Evolutionary conservation across 257 asterid genomes (phyloP).

Genomic region (Schizonepeta tenuifolia): DNA sequence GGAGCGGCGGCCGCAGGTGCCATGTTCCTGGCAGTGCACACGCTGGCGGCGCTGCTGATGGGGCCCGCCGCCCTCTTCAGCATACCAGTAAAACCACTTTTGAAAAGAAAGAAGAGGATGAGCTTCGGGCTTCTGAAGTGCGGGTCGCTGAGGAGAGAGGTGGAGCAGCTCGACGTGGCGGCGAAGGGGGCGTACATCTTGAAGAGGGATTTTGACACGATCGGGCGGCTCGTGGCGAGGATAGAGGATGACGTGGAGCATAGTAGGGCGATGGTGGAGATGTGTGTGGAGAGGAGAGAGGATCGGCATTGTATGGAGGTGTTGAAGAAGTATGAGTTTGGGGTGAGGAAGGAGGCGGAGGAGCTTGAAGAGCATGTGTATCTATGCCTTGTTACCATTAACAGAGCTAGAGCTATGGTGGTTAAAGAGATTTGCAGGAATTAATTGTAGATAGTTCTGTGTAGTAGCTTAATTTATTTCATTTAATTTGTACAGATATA

Average conservation of each 20-base stretch:
- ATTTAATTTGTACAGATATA: too few relatives aligned
- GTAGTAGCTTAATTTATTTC: not conserved
- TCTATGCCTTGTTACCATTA: conserved; percentile 69
- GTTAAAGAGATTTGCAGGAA: conserved; percentile 50
- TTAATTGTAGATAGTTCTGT: not conserved
- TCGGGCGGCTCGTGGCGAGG: conserved; percentile 65
- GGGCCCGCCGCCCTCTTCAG: conserved; percentile 48
- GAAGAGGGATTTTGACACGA: conserved; percentile 83
- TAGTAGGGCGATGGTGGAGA: conserved; percentile 53
- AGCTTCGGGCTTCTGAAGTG: conserved; percentile 37
- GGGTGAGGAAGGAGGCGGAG: conserved; percentile 61
- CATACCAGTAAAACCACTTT: conserved; percentile 40
- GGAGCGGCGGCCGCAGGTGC: conserved; percentile 57
- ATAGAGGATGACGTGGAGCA: conserved; percentile 77
- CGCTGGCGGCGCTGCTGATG: conserved; percentile 51
- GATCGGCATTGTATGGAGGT: conserved; percentile 48
- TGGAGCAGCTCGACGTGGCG: conserved; percentile 76
- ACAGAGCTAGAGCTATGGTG: conserved; percentile 71
- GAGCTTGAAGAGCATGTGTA: conserved; percentile 84
- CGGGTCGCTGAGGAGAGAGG: conserved; percentile 41
- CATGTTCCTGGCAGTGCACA: conserved; percentile 55
- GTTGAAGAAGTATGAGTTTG: conserved; percentile 59
- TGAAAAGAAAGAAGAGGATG: conserved; percentile 39
- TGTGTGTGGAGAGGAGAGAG: conserved; percentile 60
- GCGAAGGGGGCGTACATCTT: conserved; percentile 81